These are phyloP conservation scores for Eremothecium gossypii DNA, from an alignment of 1,139 yeast species.

Conservation along the genomic window DNA sequence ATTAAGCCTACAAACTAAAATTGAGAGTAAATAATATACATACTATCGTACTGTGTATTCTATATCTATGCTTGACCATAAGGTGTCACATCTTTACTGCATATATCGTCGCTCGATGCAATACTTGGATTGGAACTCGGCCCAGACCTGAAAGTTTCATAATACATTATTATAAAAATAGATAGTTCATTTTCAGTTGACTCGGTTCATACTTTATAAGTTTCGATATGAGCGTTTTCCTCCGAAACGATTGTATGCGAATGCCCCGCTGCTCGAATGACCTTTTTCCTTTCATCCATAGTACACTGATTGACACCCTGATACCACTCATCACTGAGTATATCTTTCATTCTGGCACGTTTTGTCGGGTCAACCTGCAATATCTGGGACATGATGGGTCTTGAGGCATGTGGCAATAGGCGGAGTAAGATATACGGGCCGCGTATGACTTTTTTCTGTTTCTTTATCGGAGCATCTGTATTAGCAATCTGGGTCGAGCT, in stretches of 20 bases:
- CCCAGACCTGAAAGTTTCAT: no score
- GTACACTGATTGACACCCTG: conserved; percentile 44
- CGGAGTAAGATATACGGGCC: conserved; percentile 90
- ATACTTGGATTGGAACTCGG: no score
- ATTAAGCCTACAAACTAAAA: no score
- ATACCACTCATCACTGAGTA: conserved; percentile 66
- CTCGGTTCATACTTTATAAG: conserved; percentile 30
- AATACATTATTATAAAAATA: no score
- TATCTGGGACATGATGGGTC: conserved; percentile 71
- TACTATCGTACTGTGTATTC: no score
- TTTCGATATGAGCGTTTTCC: conserved; percentile 38
- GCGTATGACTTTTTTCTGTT: conserved; percentile 29
- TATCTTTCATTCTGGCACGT: conserved; percentile 63
- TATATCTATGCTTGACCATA: no score
- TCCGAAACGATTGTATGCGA: conserved; percentile 48
- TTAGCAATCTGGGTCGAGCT: no score
- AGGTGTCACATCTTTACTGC: no score
- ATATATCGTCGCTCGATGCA: no score
- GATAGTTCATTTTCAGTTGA: neutral
- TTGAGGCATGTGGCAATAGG: conserved; percentile 74
- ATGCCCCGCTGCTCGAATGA: conserved; percentile 43
- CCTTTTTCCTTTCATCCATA: conserved; percentile 35
- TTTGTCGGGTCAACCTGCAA: conserved; percentile 55
- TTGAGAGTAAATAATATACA: no score
- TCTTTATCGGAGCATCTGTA: conserved; percentile 3